Evolutionary conservation across 2,329 filamentous ascomycete species (phyloP), one percentile per base, ranked within the genome.

Genomic region (Epichloe hybrida): DNA sequence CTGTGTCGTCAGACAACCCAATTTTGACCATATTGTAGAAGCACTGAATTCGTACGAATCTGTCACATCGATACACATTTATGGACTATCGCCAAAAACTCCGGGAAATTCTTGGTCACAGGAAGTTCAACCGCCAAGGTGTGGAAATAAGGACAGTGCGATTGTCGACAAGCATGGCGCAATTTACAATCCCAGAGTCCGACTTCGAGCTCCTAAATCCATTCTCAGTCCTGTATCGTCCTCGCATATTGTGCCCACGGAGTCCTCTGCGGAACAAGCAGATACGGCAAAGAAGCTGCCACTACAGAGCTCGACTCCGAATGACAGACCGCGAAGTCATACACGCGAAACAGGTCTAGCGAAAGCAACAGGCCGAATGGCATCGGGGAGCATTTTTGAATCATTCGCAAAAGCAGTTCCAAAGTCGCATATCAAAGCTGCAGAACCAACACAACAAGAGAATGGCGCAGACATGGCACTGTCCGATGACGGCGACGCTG

Each of bases 31-130:
- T 59, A 47, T 45, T 12, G 2, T 57, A 91, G 86, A 79, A 56
- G 72, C 78, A 1, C 80, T 88, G 51, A 70, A 73, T 13, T 74
- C 79, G 15, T 94, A 91, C 57, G 75, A 85, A 46, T 72, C 80
- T n/a, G 80, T 95, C 50, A 76, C 74, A 0, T 86, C 87, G 0
- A 83, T 95, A 53, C 88, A 96, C 59, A 71, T 97, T 42, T 97
- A 97, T 70, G 95, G 89, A 60, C 78, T 86, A 53, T 52, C 48
- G 23, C 50, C 53, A 11, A 42, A 4, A 3, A 17, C 23, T 4
- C 13, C 27, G 8, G 31, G 35, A 5, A 40, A 49, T n/a, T 47
- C 42, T 15, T 53, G 49, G 46, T 36, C 44, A 21, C 35, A 20
- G n/a, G 40, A 50, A 20, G 11, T 11, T 21, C 15, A 12, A 20